phyloP scores from a whole-genome alignment of 2,329 filamentous ascomycete species.

The Neonectria ditissima region DNA sequence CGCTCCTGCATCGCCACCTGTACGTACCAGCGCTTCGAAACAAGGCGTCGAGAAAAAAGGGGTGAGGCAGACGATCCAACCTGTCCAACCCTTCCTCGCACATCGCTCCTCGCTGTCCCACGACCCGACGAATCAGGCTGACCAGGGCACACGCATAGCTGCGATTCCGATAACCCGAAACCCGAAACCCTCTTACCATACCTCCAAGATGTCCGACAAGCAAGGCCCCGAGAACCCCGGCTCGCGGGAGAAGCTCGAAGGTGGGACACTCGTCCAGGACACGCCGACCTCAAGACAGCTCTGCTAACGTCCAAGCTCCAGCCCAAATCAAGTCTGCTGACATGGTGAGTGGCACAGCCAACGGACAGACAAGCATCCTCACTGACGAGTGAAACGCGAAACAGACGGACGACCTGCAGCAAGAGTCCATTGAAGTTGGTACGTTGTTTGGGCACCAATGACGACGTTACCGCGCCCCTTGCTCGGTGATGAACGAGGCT shows the following conservation, averaged over 20 bases:
- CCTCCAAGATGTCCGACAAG: constrained; percentile 53
- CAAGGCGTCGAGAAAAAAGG: constrained; percentile 18
- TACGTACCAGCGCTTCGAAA: constrained; percentile 26
- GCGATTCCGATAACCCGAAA: constrained; percentile 1
- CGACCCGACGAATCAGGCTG: constrained; percentile 18
- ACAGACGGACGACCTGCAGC: constrained; percentile 96
- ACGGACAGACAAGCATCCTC: constrained; percentile 25
- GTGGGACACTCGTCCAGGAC: constrained; percentile 56
- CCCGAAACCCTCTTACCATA: constrained; percentile 5
- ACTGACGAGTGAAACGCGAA: constrained; percentile 47
- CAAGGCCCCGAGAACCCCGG: constrained; percentile 57
- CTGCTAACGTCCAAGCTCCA: constrained; percentile 55
- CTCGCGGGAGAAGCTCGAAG: constrained; percentile 80
- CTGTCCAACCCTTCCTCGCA: constrained; percentile 1
- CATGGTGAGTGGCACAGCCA: constrained; percentile 75
- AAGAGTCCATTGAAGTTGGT: constrained; percentile 96
- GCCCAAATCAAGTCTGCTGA: constrained; percentile 98
- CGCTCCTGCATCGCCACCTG: constrained; percentile 9
- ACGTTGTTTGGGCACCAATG: constrained; percentile 54
- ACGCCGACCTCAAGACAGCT: constrained; percentile 1
- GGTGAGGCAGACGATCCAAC: constrained; percentile 11
- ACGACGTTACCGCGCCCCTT: constrained; percentile 12
- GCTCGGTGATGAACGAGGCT: constrained; percentile 36
- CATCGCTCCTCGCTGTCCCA: constrained; percentile 13
- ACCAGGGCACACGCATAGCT: constrained; percentile 13